These are phyloP conservation scores for Metschnikowia lochheadii DNA, from an alignment of 805 yeast genomes.

Conservation along the genomic window DNA sequence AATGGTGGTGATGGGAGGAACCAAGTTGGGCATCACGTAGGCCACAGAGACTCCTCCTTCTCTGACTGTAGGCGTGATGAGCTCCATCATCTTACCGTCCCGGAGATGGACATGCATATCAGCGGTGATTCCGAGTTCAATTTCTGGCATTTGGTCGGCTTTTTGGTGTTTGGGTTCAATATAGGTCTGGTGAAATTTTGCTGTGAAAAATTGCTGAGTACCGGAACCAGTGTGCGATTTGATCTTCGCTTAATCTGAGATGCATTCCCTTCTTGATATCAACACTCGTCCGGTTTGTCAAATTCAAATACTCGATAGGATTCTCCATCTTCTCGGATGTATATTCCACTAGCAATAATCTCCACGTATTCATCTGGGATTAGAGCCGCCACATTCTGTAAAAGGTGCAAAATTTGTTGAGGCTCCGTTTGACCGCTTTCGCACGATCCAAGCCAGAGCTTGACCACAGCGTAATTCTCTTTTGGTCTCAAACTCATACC, in stretches of 20 bases:
- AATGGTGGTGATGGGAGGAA: constrained; percentile 84
- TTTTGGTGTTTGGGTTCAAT: neutral
- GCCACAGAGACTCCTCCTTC: constrained; percentile 91
- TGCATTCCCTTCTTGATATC: neutral
- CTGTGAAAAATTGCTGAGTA: neutral
- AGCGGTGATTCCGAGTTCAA: constrained; percentile 67
- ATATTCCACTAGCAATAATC: neutral
- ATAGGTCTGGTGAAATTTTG: neutral
- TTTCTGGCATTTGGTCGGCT: constrained; percentile 21
- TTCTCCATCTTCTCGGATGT: neutral
- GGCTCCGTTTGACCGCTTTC: neutral
- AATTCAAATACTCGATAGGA: neutral
- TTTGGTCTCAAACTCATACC: constrained; percentile 7
- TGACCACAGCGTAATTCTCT: constrained; percentile 6
- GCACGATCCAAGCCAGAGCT: constrained; percentile 12
- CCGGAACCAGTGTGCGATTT: neutral
- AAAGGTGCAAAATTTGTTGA: neutral
- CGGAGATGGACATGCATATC: constrained; percentile 97
- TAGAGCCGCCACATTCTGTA: neutral
- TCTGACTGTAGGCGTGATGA: constrained; percentile 83
- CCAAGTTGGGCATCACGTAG: constrained; percentile 93
- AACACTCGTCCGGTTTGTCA: neutral
- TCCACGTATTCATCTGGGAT: neutral
- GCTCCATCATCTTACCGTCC: constrained; percentile 89
- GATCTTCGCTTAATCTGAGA: neutral